Percentiles rank a stretch among this genome's conserved stretches.
phyloP scores from a whole-genome alignment of 2,329 filamentous ascomycete genomes.

The Macrophomina pseudophaseolina region DNA sequence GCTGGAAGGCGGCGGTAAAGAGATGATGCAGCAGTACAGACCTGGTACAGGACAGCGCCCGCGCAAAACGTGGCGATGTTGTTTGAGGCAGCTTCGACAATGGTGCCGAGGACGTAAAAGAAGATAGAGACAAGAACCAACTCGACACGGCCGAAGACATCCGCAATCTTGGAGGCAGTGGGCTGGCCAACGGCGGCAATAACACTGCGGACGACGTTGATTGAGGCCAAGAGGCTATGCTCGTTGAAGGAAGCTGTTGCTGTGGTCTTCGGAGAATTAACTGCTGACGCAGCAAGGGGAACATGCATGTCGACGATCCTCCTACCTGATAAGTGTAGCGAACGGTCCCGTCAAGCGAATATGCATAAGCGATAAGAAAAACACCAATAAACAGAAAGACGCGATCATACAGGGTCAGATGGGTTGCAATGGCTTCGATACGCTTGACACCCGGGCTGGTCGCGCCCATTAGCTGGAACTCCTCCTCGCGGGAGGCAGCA shows the following conservation, averaged over 20 bases:
- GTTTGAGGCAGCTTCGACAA: conserved; percentile 60
- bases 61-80: conserved; percentile 60
- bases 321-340: conserved; percentile 58
- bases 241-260: conserved; percentile 58
- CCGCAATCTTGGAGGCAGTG: conserved; percentile 65
- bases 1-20: neutral
- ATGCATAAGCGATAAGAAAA: conserved; percentile 68
- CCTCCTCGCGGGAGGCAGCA: conserved; percentile 6
- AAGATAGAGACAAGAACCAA: conserved; percentile 60
- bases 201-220: conserved; percentile 63
- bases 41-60: conserved; percentile 64
- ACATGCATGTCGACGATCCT: neutral
- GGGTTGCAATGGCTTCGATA: conserved; percentile 61
- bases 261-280: conserved; percentile 47
- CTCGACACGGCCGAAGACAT: conserved; percentile 66
- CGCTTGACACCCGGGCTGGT: conserved; percentile 62
- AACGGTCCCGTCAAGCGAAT: conserved; percentile 64
- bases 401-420: conserved; percentile 60
- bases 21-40: neutral
- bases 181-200: conserved; percentile 65
- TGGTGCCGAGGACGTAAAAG: conserved; percentile 61
- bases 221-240: conserved; percentile 64
- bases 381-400: conserved; percentile 64
- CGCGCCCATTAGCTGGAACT: conserved; percentile 34
- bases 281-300: neutral